phyloP scores from a whole-genome alignment of 2,329 filamentous ascomycete genomes.

The Leptoxyphium fumago region DNA sequence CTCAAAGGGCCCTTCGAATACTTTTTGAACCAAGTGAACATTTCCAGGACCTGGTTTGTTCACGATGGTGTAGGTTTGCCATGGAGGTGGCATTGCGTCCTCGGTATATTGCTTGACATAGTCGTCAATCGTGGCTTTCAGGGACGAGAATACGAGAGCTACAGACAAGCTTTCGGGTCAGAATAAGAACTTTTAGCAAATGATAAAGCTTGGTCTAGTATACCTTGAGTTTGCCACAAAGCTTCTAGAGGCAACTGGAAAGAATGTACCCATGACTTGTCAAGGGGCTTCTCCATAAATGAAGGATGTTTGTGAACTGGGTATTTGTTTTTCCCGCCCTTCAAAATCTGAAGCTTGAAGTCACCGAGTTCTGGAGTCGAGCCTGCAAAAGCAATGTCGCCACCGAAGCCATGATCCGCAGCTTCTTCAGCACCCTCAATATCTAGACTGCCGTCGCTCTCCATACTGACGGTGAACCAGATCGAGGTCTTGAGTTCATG shows the following conservation, averaged over 20 bases:
- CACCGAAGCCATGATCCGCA: constrained; percentile 42
- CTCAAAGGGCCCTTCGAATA: constrained; percentile 77
- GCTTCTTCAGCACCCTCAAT: constrained; percentile 40
- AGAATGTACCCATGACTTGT: constrained; percentile 63
- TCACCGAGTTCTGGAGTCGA: constrained; percentile 57
- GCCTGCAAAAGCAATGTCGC: constrained; percentile 55
- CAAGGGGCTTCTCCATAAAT: constrained; percentile 53
- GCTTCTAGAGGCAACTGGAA: constrained; percentile 49
- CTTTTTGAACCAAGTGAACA: constrained; percentile 76
- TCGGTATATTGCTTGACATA: constrained; percentile 44
- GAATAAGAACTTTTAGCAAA: constrained; percentile 17
- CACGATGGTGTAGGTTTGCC: constrained; percentile 66
- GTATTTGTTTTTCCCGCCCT: constrained; percentile 46
- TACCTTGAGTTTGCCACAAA: constrained; percentile 72
- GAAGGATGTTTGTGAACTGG: constrained; percentile 46
- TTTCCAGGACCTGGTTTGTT: constrained; percentile 61
- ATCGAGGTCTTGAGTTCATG: constrained; percentile 57
- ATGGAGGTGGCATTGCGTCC: constrained; percentile 62
- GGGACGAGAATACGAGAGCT: constrained; percentile 45
- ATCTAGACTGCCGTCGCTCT: constrained; percentile 56
- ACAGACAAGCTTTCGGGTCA: constrained; percentile 24
- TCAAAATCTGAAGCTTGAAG: constrained; percentile 65
- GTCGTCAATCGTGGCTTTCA: constrained; percentile 50
- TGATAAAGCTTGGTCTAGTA: constrained; percentile 6
- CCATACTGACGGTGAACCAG: constrained; percentile 68